Evolutionary conservation across 768 basidiomycete species (phyloP).

Genomic region (Pisolithus marmoratus): DNA sequence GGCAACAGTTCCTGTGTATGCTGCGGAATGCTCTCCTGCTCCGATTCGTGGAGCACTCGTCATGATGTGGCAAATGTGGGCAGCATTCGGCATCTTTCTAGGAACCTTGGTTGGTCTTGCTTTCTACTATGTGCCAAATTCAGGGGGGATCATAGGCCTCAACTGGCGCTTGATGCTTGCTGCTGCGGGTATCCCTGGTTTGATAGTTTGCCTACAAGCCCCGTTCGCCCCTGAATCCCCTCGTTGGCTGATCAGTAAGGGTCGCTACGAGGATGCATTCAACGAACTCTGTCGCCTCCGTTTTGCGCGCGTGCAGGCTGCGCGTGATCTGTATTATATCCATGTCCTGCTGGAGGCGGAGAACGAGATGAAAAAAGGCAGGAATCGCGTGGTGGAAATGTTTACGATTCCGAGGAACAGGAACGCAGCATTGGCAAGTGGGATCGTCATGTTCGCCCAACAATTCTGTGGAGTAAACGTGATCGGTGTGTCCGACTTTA

Average conservation of each 20-base stretch:
- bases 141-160: conserved; percentile 44
- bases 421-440: conserved; percentile 49
- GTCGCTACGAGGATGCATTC: conserved; percentile 59
- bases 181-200: conserved; percentile 50
- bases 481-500: conserved; percentile 15
- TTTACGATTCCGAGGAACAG: conserved; percentile 70
- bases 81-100: conserved; percentile 74
- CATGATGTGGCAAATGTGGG: conserved; percentile 88
- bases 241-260: conserved; percentile 75
- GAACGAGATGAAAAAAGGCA: conserved; percentile 42
- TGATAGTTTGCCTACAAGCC: conserved; percentile 34
- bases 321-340: conserved; percentile 63
- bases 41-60: conserved; percentile 77
- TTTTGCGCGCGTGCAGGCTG: conserved; percentile 63
- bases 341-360: conserved; percentile 38
- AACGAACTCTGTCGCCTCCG: conserved; percentile 56
- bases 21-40: conserved; percentile 70
- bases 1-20: conserved; percentile 52
- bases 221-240: conserved; percentile 58
- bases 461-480: conserved; percentile 79
- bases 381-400: conserved; percentile 53
- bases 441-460: conserved; percentile 66
- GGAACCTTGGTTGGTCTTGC: conserved; percentile 60
- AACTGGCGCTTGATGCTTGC: conserved; percentile 75
- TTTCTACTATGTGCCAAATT: conserved; percentile 43